Base-by-base conservation (phyloP, 2,329 filamentous ascomycete genomes). In the Lachnellula cervina region DNA sequence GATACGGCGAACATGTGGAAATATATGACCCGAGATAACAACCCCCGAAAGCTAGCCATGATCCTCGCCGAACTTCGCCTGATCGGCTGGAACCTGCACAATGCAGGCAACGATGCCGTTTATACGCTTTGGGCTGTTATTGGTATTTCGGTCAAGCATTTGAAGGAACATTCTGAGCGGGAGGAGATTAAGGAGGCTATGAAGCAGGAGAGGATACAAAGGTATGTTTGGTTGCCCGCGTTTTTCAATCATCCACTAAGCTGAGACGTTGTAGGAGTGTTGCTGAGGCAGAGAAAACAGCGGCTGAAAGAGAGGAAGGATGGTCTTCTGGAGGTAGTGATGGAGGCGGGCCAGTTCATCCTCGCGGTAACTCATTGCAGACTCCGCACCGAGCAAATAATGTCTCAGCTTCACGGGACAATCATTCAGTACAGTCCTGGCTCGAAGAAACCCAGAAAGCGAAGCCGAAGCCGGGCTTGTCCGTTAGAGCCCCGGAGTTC, bases 81-180 rank as follows among this genome's bases (percentile, higher is more conserved):
- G 8, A 64, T 73, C 0, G 81, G 77, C 43, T 81, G 76, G 70
- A 77, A 88, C 63, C 76, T 93, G n/a, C 91, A 96, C 71, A 96
- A 96, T 66, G 91, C 86, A 0, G 85, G 91, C 1, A 96, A 96
- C 62, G 91, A 96, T 68, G 90, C 91, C 0, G 80, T 84, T 1
- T 94, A 88, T 68, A 93, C 90, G 0, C 72, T 96, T 59, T 84
- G 86, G 59, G 87, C 84, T 7, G 81, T 94, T 77, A 70, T 96
- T 6, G 81, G 75, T 5, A 80, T 90, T 57, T 78, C 77, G 38
- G 71, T 83, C 62, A 66, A 62, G 52, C 56, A 65, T 49, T 52
- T 68, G 17, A 56, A 52, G 2, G 63, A 65, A 14, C 40, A 40
- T 35, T 5, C 47, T 23, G 34, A 62, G 51, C 13, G 44, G 8